Evolutionary conservation across 306 rosid genomes (phyloP).

Genomic region (Castanea crenata): DNA sequence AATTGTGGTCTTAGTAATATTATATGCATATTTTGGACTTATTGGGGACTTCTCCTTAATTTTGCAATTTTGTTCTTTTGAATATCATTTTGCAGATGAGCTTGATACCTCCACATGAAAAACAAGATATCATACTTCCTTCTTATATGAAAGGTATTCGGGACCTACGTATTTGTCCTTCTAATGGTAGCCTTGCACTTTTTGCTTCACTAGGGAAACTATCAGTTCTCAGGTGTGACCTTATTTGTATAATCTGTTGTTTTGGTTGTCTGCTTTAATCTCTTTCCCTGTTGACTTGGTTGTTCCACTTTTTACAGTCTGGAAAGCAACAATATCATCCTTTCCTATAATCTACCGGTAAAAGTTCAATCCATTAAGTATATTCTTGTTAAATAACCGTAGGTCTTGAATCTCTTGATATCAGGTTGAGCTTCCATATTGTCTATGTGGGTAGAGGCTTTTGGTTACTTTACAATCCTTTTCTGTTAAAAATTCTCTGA

Average conservation of each 20-base stretch:
- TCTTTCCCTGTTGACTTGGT: conserved; percentile 13
- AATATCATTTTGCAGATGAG: conserved; percentile 61
- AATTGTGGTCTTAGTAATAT: conserved; percentile 10
- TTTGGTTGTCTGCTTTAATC: neutral
- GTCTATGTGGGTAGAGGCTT: neutral
- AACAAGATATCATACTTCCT: conserved; percentile 74
- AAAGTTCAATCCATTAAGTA: conserved; percentile 21
- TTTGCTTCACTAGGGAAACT: conserved; percentile 67
- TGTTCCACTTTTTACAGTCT: conserved; percentile 52
- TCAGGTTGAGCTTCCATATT: no score
- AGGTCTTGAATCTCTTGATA: neutral
- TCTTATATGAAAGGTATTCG: conserved; percentile 44
- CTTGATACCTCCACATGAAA: conserved; percentile 76
- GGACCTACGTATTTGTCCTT: conserved; percentile 73
- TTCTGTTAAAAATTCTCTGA: neutral
- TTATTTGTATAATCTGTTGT: conserved; percentile 1
- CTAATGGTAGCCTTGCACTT: conserved; percentile 53
- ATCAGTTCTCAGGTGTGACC: conserved; percentile 71
- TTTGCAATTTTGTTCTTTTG: conserved; percentile 2
- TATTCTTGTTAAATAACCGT: neutral
- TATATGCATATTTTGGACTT: conserved; percentile 2
- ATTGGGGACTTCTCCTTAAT: conserved; percentile 10
- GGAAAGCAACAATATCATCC: conserved; percentile 60
- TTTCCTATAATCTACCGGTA: conserved; percentile 82
- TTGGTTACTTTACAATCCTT: neutral